Evolutionary conservation across 306 rosid genomes (phyloP).

Genomic region (Myrica gale): DNA sequence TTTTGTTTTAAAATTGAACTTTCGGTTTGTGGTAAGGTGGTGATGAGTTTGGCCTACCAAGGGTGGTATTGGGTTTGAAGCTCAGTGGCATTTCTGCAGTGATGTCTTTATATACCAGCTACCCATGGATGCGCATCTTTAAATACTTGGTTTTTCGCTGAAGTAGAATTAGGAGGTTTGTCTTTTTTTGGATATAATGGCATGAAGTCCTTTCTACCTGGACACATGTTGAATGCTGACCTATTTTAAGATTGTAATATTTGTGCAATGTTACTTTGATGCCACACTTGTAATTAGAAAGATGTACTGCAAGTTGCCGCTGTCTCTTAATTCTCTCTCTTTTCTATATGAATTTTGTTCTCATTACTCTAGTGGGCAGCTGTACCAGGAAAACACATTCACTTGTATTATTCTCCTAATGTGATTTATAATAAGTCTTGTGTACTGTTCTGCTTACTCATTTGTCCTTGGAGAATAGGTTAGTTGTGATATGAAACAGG

Average conservation of each 20-base stretch:
- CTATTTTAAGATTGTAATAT: not conserved
- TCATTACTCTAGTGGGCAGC: not conserved
- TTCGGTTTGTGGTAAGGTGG: not conserved
- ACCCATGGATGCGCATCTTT: not conserved
- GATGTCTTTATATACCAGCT: not conserved
- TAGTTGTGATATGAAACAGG: constrained; percentile 8
- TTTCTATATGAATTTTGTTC: not conserved
- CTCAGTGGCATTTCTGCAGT: not conserved
- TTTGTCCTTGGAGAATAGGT: constrained; percentile 6
- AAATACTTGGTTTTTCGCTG: no score
- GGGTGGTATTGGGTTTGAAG: constrained; percentile 1
- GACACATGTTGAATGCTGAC: not conserved
- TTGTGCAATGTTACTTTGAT: not conserved
- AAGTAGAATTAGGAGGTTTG: no score
- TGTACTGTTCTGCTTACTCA: not conserved
- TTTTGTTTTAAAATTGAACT: not conserved
- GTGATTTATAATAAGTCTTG: not conserved
- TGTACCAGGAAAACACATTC: not conserved
- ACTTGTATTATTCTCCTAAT: not conserved
- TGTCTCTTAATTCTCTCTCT: not conserved
- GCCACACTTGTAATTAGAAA: not conserved
- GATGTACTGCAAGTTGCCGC: not conserved
- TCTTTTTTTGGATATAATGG: no score
- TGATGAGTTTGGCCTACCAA: not conserved
- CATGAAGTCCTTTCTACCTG: not conserved